Percentiles rank a stretch among this genome's conserved stretches.
phyloP scores from a whole-genome alignment of 306 rosid species.

The Nissolia schottii region DNA sequence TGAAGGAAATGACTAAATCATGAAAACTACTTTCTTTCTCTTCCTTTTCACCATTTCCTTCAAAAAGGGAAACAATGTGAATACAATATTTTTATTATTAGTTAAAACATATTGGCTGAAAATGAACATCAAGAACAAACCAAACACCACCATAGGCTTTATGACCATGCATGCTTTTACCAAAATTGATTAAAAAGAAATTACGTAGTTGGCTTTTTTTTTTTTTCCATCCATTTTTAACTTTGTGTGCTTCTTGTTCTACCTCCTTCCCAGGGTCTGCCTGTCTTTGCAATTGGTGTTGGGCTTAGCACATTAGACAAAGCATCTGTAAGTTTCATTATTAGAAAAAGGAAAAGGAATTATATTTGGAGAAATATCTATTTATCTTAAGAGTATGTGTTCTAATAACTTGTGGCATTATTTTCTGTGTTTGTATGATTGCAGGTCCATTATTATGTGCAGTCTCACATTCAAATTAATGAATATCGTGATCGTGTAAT shows the following conservation, averaged over 20 bases:
- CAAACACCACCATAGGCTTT: not conserved
- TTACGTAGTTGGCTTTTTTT: not conserved
- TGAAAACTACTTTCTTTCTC: too few relatives aligned
- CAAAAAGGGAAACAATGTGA: not conserved
- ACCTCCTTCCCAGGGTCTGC: constrained; percentile 62
- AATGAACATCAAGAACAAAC: not conserved
- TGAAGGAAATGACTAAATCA: too few relatives aligned
- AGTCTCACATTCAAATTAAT: constrained; percentile 96
- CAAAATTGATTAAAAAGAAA: not conserved
- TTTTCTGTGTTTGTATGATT: constrained; percentile 2
- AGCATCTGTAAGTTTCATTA: constrained; percentile 78
- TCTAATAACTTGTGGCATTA: constrained; percentile 10
- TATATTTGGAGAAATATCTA: constrained; percentile 5
- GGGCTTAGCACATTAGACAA: constrained; percentile 89
- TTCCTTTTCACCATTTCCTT: not conserved
- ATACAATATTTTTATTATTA: not conserved
- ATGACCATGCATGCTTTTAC: not conserved
- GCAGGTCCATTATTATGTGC: constrained; percentile 94
- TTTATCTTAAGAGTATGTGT: not conserved
- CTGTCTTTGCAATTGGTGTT: constrained; percentile 77
- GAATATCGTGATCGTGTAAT: constrained; percentile 81
- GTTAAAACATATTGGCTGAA: not conserved
- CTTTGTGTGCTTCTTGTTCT: not conserved
- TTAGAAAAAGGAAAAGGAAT: not conserved
- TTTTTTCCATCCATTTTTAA: not conserved